Evolutionary conservation across 495 filamentous ascomycete species (phyloP).

Genomic region (Penicillium bovifimosum): DNA sequence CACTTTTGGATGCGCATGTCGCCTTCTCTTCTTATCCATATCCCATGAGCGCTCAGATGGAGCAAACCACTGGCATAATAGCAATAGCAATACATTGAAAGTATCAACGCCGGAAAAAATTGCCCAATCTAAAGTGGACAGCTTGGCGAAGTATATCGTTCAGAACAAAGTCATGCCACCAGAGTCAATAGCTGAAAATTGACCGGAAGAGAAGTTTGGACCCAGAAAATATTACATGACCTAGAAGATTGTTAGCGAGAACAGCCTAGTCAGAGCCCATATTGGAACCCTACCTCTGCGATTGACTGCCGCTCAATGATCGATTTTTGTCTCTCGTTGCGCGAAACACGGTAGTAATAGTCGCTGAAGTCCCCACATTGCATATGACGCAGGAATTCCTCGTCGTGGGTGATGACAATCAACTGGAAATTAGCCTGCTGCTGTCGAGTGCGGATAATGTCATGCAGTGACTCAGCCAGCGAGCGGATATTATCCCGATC

Average conservation of each 20-base stretch:
- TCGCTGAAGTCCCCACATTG: constrained; percentile 91
- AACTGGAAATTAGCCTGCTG: constrained; percentile 93
- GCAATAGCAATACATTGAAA: not conserved
- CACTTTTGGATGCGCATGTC: constrained; percentile 14
- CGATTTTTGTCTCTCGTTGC: constrained; percentile 82
- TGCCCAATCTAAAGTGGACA: not conserved
- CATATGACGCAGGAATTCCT: constrained; percentile 93
- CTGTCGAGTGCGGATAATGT: constrained; percentile 79
- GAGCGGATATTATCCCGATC: constrained; percentile 90
- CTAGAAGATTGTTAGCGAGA: constrained; percentile 11
- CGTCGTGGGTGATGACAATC: constrained; percentile 98
- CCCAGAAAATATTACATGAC: constrained; percentile 15
- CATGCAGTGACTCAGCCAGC: constrained; percentile 75
- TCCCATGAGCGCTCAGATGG: not conserved
- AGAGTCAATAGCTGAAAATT: not conserved
- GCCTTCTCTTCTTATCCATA: not conserved
- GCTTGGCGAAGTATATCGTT: not conserved
- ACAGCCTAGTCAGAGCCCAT: not conserved
- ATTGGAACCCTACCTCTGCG: constrained; percentile 42
- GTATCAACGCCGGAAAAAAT: constrained; percentile 1
- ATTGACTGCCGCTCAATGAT: constrained; percentile 71
- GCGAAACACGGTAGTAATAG: constrained; percentile 77
- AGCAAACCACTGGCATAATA: not conserved
- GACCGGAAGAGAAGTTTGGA: not conserved
- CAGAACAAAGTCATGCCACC: not conserved